Conservation (phyloP, 2,329 filamentous ascomycete species). For the Colletotrichum sp. region DNA sequence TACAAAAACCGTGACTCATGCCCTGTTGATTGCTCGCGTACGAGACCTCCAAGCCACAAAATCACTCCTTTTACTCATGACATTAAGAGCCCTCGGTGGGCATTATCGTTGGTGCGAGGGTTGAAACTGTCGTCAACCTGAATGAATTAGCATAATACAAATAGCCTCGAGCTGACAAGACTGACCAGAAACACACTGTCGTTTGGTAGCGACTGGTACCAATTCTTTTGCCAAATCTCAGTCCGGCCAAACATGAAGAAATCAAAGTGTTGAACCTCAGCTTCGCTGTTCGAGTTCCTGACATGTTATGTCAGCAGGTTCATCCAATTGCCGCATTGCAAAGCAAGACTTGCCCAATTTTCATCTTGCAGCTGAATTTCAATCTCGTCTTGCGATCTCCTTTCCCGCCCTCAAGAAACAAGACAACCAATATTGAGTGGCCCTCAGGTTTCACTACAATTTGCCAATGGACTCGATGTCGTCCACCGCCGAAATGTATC, state of each 20-base stretch:
- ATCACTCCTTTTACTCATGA: background rate
- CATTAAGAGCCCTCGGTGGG: background rate
- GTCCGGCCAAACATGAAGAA: background rate
- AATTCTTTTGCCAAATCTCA: background rate
- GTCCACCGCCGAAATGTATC: background rate
- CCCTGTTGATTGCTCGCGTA: background rate
- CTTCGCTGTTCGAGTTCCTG: background rate
- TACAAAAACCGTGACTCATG: conserved; percentile 16
- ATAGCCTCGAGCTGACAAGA: background rate
- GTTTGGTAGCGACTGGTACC: background rate
- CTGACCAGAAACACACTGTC: background rate
- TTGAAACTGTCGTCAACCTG: background rate
- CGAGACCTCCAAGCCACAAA: conserved; percentile 13
- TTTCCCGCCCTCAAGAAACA: background rate
- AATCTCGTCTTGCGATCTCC: background rate
- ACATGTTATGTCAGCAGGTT: background rate
- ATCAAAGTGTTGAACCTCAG: background rate
- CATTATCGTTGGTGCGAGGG: background rate
- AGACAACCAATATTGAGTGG: background rate
- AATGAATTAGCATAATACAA: background rate
- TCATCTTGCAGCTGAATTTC: background rate
- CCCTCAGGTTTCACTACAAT: background rate
- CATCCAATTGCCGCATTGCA: background rate
- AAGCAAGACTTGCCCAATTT: background rate
- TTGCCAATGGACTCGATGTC: background rate